phyloP scores from a whole-genome alignment of 768 basidiomycete species.

The Naematelia encephala region DNA sequence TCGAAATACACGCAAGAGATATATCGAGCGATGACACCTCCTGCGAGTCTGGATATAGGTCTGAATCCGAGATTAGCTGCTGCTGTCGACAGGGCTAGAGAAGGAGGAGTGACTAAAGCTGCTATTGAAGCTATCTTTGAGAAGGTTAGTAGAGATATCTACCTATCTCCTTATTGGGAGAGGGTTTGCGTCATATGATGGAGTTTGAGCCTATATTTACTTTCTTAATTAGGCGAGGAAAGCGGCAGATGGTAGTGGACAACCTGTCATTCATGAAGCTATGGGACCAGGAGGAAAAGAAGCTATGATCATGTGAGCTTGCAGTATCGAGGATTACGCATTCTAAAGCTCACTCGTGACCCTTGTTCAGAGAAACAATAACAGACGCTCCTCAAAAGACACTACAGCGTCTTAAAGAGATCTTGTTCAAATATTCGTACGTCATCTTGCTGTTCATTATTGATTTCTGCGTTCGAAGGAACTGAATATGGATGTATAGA shows the following conservation, averaged over 20 bases:
- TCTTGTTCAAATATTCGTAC: not conserved
- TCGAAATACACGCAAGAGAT: slow-evolving; percentile 46
- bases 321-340: not conserved
- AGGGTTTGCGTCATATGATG: not conserved
- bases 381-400: not conserved
- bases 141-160: slow-evolving; percentile 16
- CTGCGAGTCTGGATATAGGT: slow-evolving; percentile 33
- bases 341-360: not conserved
- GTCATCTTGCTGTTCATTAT: not conserved
- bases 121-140: slow-evolving; percentile 41
- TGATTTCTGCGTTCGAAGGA: not conserved
- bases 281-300: slow-evolving; percentile 43
- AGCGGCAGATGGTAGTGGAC: slow-evolving; percentile 35
- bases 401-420: not conserved
- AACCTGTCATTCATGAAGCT: slow-evolving; percentile 44
- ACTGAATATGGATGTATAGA: slow-evolving; percentile 10
- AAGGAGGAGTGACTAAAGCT: slow-evolving; percentile 39
- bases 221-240: slow-evolving; percentile 18
- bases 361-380: not conserved
- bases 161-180: not conserved
- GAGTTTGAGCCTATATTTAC: too few relatives aligned
- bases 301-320: slow-evolving; percentile 47
- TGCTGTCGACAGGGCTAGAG: slow-evolving; percentile 39
- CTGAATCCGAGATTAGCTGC: slow-evolving; percentile 37
- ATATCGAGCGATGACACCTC: slow-evolving; percentile 35